Conservation (phyloP, 1,139 yeast species). For the Pichia sp. region DNA sequence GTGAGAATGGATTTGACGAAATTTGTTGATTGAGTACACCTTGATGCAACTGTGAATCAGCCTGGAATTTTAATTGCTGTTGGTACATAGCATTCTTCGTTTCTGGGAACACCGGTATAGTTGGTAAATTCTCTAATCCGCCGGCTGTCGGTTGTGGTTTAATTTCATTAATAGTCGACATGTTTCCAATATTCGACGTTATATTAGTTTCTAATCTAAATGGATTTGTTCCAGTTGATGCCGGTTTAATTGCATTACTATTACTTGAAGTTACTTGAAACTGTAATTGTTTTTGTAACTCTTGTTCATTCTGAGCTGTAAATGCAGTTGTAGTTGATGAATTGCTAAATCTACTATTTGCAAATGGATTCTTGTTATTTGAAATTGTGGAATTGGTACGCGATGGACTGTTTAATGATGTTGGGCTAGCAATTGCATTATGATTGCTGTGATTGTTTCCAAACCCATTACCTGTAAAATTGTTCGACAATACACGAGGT, state of each 20-base stretch:
- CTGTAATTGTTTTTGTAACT: slow-evolving; percentile 9
- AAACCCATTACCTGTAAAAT: slow-evolving; percentile 15
- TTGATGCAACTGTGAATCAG: slow-evolving; percentile 22
- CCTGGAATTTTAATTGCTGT: slow-evolving; percentile 17
- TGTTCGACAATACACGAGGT: slow-evolving; percentile 14
- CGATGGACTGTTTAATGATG: slow-evolving; percentile 2
- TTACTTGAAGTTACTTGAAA: not conserved
- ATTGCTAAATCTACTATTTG: slow-evolving; percentile 23
- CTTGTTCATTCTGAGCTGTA: slow-evolving; percentile 15
- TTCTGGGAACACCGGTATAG: slow-evolving; percentile 60
- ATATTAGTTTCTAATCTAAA: slow-evolving; percentile 29
- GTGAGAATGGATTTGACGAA: slow-evolving; percentile 13
- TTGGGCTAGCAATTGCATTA: not conserved
- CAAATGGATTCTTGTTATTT: slow-evolving; percentile 24
- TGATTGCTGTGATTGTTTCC: slow-evolving; percentile 6
- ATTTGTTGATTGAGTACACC: slow-evolving; percentile 12
- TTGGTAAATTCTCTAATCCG: slow-evolving; percentile 56
- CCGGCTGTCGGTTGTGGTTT: slow-evolving; percentile 58
- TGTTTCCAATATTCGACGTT: not conserved
- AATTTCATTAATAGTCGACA: slow-evolving; percentile 17
- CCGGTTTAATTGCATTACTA: slow-evolving; percentile 15
- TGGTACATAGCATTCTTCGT: slow-evolving; percentile 34
- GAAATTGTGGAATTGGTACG: slow-evolving; percentile 7
- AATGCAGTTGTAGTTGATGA: slow-evolving; percentile 21
- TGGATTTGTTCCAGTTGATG: slow-evolving; percentile 43